These are phyloP conservation scores for Monascus purpureus DNA, from an alignment of 495 filamentous ascomycete genomes.

Conservation along the genomic window DNA sequence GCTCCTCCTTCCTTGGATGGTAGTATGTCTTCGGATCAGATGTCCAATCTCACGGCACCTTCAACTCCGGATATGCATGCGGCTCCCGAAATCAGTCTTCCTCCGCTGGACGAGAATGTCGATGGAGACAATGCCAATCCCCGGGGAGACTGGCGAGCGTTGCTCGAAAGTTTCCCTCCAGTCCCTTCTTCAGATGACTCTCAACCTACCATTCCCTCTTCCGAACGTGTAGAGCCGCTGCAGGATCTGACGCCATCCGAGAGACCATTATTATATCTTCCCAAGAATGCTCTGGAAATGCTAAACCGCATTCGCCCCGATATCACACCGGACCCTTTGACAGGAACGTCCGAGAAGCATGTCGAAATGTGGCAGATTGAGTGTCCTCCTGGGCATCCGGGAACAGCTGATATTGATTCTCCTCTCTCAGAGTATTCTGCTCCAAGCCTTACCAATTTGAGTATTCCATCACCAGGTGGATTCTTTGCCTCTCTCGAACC, in stretches of 20 bases:
- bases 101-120: no score
- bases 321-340: slow-evolving; percentile 29
- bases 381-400: slow-evolving; percentile 15
- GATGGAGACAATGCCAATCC: slow-evolving; percentile 23
- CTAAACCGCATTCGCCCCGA: slow-evolving; percentile 59
- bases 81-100: slow-evolving; percentile 35
- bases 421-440: slow-evolving; percentile 33
- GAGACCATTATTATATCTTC: slow-evolving; percentile 65
- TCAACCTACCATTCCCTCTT: no score
- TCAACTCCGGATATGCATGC: slow-evolving; percentile 61
- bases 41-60: slow-evolving; percentile 63
- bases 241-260: no score
- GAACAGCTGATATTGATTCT: slow-evolving; percentile 29
- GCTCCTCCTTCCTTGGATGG: slow-evolving; percentile 81
- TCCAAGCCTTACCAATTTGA: slow-evolving; percentile 51
- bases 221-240: no score
- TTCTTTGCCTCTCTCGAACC: slow-evolving; percentile 77
- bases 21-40: slow-evolving; percentile 71
- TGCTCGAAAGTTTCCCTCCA: no score
- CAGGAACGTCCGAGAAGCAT: slow-evolving; percentile 32
- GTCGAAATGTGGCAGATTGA: slow-evolving; percentile 33
- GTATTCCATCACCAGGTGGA: slow-evolving; percentile 78
- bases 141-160: slow-evolving; percentile 23
- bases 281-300: slow-evolving; percentile 63
- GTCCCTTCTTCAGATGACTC: no score